A percentile compares a stretch with the other conserved stretches of the same genome.
Evolutionary conservation across 305 asterid genomes (phyloP).

Genomic region (Ilex paraguariensis): DNA sequence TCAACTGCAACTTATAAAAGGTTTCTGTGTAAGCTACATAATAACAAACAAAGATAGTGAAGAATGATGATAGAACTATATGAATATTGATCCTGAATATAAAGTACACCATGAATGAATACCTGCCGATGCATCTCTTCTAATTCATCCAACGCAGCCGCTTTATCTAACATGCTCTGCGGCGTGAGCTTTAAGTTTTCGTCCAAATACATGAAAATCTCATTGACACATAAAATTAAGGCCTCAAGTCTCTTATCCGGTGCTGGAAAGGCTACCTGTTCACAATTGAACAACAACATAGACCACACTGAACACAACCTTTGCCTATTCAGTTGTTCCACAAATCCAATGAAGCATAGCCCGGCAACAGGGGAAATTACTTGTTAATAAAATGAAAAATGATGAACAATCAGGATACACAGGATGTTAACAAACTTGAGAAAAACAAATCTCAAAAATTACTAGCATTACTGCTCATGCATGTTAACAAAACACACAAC

Average conservation of each 20-base stretch:
- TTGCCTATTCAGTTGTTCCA: background rate
- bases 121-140: conserved; percentile 98
- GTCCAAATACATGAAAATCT: conserved; percentile 72
- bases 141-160: conserved; percentile 81
- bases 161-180: conserved; percentile 88
- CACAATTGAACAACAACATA: conserved; percentile 18
- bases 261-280: conserved; percentile 84
- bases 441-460: no score
- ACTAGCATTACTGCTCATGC: no score
- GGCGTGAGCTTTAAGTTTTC: conserved; percentile 95
- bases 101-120: conserved; percentile 15
- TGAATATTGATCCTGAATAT: conserved; percentile 3
- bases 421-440: no score
- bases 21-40: no score
- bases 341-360: no score
- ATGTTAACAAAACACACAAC: no score
- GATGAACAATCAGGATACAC: no score
- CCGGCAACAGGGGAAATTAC: no score
- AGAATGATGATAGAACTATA: no score
- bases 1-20: no score
- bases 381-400: no score
- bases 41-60: no score
- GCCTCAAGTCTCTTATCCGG: conserved; percentile 91
- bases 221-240: conserved; percentile 66
- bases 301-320: conserved; percentile 1